Conservation (phyloP, 306 rosid genomes). For the Castanospermum australe region DNA sequence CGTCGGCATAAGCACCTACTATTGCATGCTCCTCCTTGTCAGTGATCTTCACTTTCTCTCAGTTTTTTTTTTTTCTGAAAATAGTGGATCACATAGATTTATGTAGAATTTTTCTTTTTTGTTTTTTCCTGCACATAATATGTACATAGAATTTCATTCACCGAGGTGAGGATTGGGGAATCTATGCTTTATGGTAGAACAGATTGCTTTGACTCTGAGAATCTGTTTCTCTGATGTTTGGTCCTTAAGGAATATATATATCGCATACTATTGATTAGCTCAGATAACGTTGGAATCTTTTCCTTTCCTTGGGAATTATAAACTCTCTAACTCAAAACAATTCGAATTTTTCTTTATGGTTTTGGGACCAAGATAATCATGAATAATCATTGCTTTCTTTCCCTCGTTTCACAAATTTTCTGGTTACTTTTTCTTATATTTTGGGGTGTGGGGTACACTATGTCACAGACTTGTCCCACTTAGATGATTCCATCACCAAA, state of each 20-base stretch:
- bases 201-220: not conserved
- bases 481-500: not conserved
- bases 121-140: not conserved
- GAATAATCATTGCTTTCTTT: not conserved
- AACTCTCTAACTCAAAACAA: not conserved
- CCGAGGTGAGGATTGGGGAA: not conserved
- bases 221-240: not conserved
- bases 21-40: conserved; percentile 92
- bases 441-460: not conserved
- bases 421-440: not conserved
- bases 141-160: conserved; percentile 4
- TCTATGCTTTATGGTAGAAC: not conserved
- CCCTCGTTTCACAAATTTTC: not conserved
- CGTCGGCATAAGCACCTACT: conserved; percentile 62
- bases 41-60: conserved; percentile 26
- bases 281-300: not conserved
- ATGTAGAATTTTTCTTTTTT: not conserved
- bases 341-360: not conserved
- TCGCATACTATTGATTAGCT: not conserved
- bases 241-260: not conserved
- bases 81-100: not conserved
- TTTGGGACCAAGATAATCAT: not conserved
- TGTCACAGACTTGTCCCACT: not conserved
- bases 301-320: not conserved
- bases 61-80: not conserved